These are phyloP conservation scores for Dipodascus geniculatus DNA, from an alignment of 805 yeast species.

Conservation along the genomic window DNA sequence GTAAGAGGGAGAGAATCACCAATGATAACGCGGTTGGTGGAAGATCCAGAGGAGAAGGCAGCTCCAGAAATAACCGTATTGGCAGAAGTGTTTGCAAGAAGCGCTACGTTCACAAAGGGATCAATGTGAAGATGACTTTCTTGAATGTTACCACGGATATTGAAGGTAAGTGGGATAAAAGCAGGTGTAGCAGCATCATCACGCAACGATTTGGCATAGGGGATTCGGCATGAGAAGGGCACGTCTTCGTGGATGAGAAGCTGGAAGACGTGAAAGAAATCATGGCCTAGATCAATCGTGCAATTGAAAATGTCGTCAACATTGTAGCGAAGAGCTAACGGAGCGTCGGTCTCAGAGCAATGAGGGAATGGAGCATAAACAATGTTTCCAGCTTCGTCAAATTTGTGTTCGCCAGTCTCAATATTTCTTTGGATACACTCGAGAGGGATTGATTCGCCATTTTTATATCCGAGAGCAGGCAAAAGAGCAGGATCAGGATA, in stretches of 20 bases:
- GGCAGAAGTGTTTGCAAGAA: conserved; percentile 28
- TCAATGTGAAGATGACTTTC: conserved; percentile 62
- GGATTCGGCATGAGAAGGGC: conserved; percentile 59
- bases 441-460: neutral
- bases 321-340: conserved; percentile 45
- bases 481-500: neutral
- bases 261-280: conserved; percentile 60
- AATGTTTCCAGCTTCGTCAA: conserved; percentile 44
- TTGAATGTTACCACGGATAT: conserved; percentile 54
- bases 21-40: conserved; percentile 45
- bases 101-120: conserved; percentile 39
- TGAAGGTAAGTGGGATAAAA: conserved; percentile 45
- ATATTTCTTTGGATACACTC: conserved; percentile 59
- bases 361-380: conserved; percentile 46
- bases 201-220: conserved; percentile 16
- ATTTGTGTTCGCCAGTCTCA: conserved; percentile 65
- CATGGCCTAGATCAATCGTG: conserved; percentile 51
- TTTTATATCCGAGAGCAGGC: neutral
- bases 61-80: conserved; percentile 40
- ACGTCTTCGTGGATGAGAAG: conserved; percentile 66
- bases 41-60: conserved; percentile 52
- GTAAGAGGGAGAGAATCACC: conserved; percentile 50
- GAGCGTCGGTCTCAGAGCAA: conserved; percentile 54
- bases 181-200: conserved; percentile 6
- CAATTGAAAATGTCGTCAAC: conserved; percentile 40